Conservation (phyloP, 148 eudicot genomes). For the Arctostaphylos glauca region DNA sequence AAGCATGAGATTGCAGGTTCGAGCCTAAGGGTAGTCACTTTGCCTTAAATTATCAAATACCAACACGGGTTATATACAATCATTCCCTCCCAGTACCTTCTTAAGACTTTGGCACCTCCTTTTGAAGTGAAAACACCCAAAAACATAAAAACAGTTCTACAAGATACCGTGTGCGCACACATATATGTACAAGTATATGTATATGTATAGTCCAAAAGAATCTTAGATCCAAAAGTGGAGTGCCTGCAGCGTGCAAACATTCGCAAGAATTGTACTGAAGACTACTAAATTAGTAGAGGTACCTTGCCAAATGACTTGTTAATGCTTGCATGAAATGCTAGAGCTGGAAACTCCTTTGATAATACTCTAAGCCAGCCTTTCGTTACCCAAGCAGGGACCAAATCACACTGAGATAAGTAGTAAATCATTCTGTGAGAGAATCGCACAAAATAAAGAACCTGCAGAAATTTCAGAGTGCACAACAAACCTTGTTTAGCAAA, state of each 20-base stretch:
- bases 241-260: neutral
- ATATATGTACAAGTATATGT: no score
- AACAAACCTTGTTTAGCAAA: slow-evolving; percentile 76
- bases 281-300: neutral
- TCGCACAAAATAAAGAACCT: neutral
- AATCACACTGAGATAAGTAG: slow-evolving; percentile 67
- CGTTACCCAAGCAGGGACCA: slow-evolving; percentile 96
- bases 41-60: no score
- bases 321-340: slow-evolving; percentile 91
- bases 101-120: neutral
- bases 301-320: slow-evolving; percentile 98
- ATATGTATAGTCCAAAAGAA: neutral
- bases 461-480: neutral
- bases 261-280: neutral
- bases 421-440: neutral
- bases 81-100: neutral
- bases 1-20: neutral
- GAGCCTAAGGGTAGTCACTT: neutral
- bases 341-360: slow-evolving; percentile 79
- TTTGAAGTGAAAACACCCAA: neutral
- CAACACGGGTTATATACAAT: neutral
- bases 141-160: neutral
- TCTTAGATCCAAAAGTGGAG: neutral
- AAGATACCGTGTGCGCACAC: no score
- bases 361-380: slow-evolving; percentile 87